phyloP scores from a whole-genome alignment of 805 yeast species.

The Saccharomycopsis fodiens region DNA sequence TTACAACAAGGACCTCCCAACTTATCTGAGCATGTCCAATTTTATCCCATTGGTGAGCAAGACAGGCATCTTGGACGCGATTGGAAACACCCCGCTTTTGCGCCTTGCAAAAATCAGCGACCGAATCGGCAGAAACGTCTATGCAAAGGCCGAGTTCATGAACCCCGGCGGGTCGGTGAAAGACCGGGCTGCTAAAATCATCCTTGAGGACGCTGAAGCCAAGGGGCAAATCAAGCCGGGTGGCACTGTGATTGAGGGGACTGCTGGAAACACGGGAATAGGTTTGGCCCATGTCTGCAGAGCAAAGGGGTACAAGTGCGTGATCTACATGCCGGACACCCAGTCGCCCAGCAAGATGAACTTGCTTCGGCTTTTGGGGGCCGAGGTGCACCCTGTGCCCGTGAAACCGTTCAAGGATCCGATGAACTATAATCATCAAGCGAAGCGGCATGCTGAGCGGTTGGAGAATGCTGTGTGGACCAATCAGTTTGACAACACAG shows the following conservation, averaged over 20 bases:
- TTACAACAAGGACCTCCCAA: too few relatives aligned
- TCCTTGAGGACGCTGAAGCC: constrained; percentile 71
- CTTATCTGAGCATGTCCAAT: too few relatives aligned
- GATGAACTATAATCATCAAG: constrained; percentile 79
- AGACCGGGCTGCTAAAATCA: constrained; percentile 79
- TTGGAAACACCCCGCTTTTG: constrained; percentile 89
- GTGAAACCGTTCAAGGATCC: constrained; percentile 81
- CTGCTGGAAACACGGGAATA: constrained; percentile 95
- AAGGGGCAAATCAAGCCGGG: constrained; percentile 60
- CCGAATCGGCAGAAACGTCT: constrained; percentile 62
- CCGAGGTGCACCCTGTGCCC: constrained; percentile 84
- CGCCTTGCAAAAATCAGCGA: constrained; percentile 49
- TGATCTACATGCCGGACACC: constrained; percentile 87
- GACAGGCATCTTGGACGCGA: constrained; percentile 70
- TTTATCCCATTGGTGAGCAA: constrained; percentile 61
- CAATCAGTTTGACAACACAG: constrained; percentile 82
- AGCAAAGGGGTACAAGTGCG: constrained; percentile 74
- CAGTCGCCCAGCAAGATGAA: constrained; percentile 77
- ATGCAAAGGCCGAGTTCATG: constrained; percentile 87
- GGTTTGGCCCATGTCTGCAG: constrained; percentile 81
- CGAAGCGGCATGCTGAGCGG: constrained; percentile 72
- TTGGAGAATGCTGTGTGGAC: constrained; percentile 85
- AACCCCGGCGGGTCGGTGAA: constrained; percentile 93
- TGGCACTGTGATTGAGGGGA: constrained; percentile 86
- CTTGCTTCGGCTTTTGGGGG: constrained; percentile 67